These are phyloP conservation scores for Arthroderma sp. DNA, from an alignment of 2,329 filamentous ascomycete species.

Conservation along the genomic window DNA sequence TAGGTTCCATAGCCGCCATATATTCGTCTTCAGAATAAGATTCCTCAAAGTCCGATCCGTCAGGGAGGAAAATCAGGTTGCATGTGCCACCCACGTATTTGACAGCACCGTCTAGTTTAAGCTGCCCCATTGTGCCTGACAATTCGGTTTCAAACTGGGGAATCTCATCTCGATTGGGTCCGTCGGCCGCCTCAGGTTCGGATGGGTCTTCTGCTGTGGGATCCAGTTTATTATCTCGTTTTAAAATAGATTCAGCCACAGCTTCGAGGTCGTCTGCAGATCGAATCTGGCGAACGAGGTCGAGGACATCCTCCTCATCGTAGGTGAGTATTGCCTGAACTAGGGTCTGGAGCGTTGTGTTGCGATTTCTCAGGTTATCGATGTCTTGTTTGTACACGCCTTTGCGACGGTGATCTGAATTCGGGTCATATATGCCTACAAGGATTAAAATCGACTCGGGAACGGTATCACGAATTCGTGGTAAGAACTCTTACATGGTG, in stretches of 20 bases:
- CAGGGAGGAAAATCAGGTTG: constrained; percentile 69
- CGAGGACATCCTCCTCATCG: constrained; percentile 70
- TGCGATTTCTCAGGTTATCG: constrained; percentile 73
- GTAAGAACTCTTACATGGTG: constrained; percentile 21
- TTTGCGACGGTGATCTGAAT: constrained; percentile 89
- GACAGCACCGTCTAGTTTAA: constrained; percentile 73
- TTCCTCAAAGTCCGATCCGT: constrained; percentile 33
- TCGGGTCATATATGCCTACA: constrained; percentile 79
- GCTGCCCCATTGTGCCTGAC: constrained; percentile 83
- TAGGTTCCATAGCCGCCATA: constrained; percentile 29
- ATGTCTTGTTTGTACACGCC: constrained; percentile 93
- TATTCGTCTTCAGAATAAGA: constrained; percentile 23
- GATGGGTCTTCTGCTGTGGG: constrained; percentile 23
- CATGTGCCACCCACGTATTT: constrained; percentile 91
- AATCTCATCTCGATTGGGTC: constrained; percentile 23
- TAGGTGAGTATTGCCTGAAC: constrained; percentile 88
- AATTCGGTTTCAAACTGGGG: constrained; percentile 60
- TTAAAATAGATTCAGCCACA: constrained; percentile 46
- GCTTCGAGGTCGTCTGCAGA: constrained; percentile 64
- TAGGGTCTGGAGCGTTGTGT: constrained; percentile 79
- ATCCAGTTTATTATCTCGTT: constrained; percentile 37
- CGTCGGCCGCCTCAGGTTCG: constrained; percentile 23
- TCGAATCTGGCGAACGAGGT: constrained; percentile 72
- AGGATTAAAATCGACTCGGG: not conserved
- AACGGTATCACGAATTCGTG: not conserved